phyloP scores from a whole-genome alignment of 2,329 filamentous ascomycete species.

The Exophiala mesophila region DNA sequence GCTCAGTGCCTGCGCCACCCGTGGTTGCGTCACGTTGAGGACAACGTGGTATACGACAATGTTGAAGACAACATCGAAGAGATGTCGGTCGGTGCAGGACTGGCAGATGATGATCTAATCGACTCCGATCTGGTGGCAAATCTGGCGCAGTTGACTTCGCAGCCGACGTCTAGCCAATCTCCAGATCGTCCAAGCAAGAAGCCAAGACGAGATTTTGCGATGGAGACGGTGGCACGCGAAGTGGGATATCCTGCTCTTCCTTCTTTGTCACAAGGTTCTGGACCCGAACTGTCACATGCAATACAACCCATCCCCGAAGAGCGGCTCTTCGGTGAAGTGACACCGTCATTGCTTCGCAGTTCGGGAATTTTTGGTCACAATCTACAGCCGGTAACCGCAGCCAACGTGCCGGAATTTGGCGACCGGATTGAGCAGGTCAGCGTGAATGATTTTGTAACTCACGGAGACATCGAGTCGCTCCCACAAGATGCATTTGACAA shows the following conservation, averaged over 20 bases:
- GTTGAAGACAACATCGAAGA: slow-evolving; percentile 34
- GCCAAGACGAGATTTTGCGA: slow-evolving; percentile 17
- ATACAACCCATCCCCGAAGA: slow-evolving; percentile 29
- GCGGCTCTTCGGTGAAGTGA: slow-evolving; percentile 58
- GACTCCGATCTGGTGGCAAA: slow-evolving; percentile 23
- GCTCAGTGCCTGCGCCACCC: slow-evolving; percentile 63
- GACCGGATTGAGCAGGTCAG: slow-evolving; percentile 32
- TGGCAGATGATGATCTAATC: slow-evolving; percentile 30
- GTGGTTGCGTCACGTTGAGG: slow-evolving; percentile 61
- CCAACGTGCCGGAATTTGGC: slow-evolving; percentile 18
- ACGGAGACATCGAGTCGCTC: neutral
- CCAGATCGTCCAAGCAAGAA: slow-evolving; percentile 32
- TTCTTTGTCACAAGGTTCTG: slow-evolving; percentile 32
- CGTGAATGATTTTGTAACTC: slow-evolving; percentile 36
- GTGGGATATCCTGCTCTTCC: slow-evolving; percentile 43
- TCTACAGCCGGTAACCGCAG: slow-evolving; percentile 5
- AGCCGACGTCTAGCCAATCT: slow-evolving; percentile 14
- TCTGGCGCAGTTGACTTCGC: slow-evolving; percentile 21
- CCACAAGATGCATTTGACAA: slow-evolving; percentile 29
- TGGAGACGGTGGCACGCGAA: slow-evolving; percentile 25
- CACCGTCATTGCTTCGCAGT: slow-evolving; percentile 49
- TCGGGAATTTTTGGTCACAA: slow-evolving; percentile 44
- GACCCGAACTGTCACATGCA: slow-evolving; percentile 26
- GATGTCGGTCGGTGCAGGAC: slow-evolving; percentile 43
- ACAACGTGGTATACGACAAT: slow-evolving; percentile 56